Conservation (phyloP, 305 asterid genomes). For the Fraxinus nigra region DNA sequence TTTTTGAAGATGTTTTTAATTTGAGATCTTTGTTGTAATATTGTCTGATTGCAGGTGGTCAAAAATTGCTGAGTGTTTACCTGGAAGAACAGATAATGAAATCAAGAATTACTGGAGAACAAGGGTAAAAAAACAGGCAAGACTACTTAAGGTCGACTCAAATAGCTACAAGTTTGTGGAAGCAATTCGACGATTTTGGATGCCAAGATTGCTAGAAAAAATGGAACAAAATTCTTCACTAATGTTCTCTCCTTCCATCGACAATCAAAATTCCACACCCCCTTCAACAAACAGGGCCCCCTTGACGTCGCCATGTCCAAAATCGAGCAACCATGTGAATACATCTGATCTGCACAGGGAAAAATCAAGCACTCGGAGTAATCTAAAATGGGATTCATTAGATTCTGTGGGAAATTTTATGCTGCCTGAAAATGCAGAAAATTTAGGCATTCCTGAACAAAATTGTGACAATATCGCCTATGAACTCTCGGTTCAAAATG, state of each 20-base stretch:
- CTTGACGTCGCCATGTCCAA: conserved; percentile 13
- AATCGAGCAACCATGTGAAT: not conserved
- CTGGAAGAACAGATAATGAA: conserved; percentile 92
- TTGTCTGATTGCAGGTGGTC: conserved; percentile 61
- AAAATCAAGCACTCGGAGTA: not conserved
- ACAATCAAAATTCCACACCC: conserved; percentile 27
- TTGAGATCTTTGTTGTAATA: not conserved
- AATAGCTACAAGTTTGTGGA: conserved; percentile 75
- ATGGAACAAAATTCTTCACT: conserved; percentile 46
- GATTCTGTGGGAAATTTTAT: not conserved
- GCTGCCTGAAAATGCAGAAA: conserved; percentile 12
- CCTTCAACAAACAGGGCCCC: conserved; percentile 2
- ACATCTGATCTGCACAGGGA: not conserved
- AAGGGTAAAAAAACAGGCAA: conserved; percentile 86
- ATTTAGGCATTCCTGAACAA: not conserved
- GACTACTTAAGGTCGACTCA: conserved; percentile 80
- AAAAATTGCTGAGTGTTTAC: conserved; percentile 76
- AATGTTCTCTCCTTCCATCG: conserved; percentile 30
- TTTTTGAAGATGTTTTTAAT: not conserved
- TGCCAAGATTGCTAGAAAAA: conserved; percentile 74
- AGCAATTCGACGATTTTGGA: conserved; percentile 58
- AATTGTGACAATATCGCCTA: not conserved
- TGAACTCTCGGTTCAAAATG: conserved; percentile 24
- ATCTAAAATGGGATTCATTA: conserved; percentile 5
- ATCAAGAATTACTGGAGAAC: conserved; percentile 97